phyloP scores from a whole-genome alignment of 1,284 basidiomycete species.

The Rhodotorula sp. region DNA sequence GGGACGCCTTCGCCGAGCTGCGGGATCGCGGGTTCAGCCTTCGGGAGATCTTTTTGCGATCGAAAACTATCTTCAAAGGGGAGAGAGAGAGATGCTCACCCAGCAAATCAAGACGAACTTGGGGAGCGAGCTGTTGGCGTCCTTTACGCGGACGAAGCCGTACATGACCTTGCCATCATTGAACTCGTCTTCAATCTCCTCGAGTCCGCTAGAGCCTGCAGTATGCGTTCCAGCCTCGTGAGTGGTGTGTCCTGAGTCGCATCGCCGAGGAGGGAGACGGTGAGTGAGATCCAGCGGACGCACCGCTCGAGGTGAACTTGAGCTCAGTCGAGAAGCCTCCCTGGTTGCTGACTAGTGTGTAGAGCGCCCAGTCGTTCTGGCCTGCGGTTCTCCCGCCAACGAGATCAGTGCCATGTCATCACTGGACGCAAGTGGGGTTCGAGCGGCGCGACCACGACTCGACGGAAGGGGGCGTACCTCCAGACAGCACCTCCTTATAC shows the following conservation, averaged over 20 bases:
- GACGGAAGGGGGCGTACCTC: conserved; percentile 5
- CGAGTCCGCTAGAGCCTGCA: conserved; percentile 73
- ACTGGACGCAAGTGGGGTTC: not conserved
- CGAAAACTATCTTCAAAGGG: no score
- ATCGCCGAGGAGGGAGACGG: no score
- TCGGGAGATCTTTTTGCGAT: no score
- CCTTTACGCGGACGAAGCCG: conserved; percentile 82
- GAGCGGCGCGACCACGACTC: not conserved
- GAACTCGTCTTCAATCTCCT: conserved; percentile 91
- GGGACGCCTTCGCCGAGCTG: conserved; percentile 93
- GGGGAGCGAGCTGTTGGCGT: conserved; percentile 83
- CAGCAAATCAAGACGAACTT: conserved; percentile 79
- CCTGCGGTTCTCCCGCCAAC: conserved; percentile 1
- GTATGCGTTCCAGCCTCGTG: not conserved
- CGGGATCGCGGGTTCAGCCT: no score
- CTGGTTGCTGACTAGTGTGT: conserved; percentile 34
- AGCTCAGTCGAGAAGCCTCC: conserved; percentile 34
- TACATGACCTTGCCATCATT: conserved; percentile 77
- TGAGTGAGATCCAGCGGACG: not conserved
- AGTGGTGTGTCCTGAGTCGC: not conserved
- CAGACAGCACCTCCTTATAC: conserved; percentile 13
- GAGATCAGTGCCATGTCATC: not conserved
- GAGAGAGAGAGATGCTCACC: conserved; percentile 39
- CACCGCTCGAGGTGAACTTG: conserved; percentile 26
- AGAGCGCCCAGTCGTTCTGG: conserved; percentile 33